These are phyloP conservation scores for Starmera quercuum DNA, from an alignment of 805 yeast genomes.

Conservation along the genomic window DNA sequence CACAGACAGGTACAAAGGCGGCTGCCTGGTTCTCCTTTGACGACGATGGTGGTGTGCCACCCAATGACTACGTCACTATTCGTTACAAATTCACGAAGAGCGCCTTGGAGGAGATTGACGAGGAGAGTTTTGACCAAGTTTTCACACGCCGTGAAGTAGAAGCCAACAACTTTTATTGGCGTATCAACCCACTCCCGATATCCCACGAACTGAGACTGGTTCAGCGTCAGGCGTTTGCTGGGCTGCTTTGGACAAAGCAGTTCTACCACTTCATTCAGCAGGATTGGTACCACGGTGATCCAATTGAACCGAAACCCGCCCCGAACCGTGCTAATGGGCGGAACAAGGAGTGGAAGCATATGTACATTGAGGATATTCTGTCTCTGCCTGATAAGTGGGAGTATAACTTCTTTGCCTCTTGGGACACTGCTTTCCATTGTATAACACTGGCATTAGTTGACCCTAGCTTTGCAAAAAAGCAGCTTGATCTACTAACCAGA, in stretches of 20 bases:
- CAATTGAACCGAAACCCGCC: slow-evolving; percentile 72
- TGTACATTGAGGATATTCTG: slow-evolving; percentile 79
- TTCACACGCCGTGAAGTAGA: slow-evolving; percentile 72
- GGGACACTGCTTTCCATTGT: slow-evolving; percentile 96
- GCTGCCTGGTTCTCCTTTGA: slow-evolving; percentile 81
- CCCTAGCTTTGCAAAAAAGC: slow-evolving; percentile 85
- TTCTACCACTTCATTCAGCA: slow-evolving; percentile 80
- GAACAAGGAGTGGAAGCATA: slow-evolving; percentile 82
- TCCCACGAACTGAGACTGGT: slow-evolving; percentile 72
- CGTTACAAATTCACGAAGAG: slow-evolving; percentile 61
- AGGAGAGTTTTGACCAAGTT: slow-evolving; percentile 61
- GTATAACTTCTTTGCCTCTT: slow-evolving; percentile 91
- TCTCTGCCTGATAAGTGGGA: slow-evolving; percentile 95
- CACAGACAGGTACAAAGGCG: slow-evolving; percentile 67
- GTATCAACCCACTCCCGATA: slow-evolving; percentile 77
- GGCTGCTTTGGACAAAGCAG: slow-evolving; percentile 89
- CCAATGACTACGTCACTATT: slow-evolving; percentile 81
- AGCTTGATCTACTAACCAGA: slow-evolving; percentile 75
- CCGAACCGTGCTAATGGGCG: slow-evolving; percentile 79
- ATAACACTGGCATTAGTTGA: slow-evolving; percentile 90
- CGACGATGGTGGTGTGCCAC: slow-evolving; percentile 68
- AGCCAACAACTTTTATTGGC: slow-evolving; percentile 91
- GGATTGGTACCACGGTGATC: slow-evolving; percentile 86
- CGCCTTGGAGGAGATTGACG: slow-evolving; percentile 46
- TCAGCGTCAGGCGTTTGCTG: slow-evolving; percentile 92